Percentiles rank a stretch among this genome's conserved stretches.
These are phyloP conservation scores for Arthonia radiata DNA, from an alignment of 495 filamentous ascomycete genomes.

Conservation along the genomic window DNA sequence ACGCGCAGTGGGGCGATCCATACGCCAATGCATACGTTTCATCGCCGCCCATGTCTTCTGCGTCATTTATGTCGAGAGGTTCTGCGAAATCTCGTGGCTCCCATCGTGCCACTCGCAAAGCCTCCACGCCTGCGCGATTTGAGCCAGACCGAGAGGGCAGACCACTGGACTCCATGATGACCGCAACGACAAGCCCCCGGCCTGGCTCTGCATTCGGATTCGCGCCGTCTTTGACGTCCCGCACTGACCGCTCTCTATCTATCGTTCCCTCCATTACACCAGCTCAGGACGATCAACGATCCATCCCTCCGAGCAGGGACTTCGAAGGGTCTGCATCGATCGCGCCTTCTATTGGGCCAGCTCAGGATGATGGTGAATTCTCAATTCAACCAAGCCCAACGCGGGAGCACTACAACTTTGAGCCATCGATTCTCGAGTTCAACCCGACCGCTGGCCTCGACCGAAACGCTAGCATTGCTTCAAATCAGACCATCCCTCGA, in stretches of 20 bases:
- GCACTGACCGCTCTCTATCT: constrained; percentile 6
- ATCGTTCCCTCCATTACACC: constrained; percentile 8
- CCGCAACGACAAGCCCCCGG: too few relatives aligned
- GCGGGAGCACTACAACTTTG: constrained; percentile 7
- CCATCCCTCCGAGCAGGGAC: constrained; percentile 7
- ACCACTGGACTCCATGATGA: constrained; percentile 17
- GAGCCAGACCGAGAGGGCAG: constrained; percentile 24
- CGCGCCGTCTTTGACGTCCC: constrained; percentile 9
- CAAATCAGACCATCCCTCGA: constrained; percentile 1
- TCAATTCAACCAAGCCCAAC: constrained; percentile 7
- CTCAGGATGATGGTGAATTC: constrained; percentile 2
- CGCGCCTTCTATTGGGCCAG: not conserved
- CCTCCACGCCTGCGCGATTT: too few relatives aligned
- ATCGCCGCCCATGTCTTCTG: too few relatives aligned
- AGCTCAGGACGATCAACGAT: constrained; percentile 8
- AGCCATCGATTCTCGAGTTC: too few relatives aligned
- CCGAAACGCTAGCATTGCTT: constrained; percentile 1
- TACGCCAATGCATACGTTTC: too few relatives aligned
- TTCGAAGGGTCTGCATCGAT: not conserved
- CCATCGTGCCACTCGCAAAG: too few relatives aligned
- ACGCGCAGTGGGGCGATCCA: too few relatives aligned
- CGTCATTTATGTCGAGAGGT: too few relatives aligned
- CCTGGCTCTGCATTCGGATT: constrained; percentile 4
- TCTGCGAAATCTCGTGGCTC: too few relatives aligned
- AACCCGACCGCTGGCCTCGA: constrained; percentile 1